Conservation (phyloP, 345 rosid species). For the Clarkia xantiana region DNA sequence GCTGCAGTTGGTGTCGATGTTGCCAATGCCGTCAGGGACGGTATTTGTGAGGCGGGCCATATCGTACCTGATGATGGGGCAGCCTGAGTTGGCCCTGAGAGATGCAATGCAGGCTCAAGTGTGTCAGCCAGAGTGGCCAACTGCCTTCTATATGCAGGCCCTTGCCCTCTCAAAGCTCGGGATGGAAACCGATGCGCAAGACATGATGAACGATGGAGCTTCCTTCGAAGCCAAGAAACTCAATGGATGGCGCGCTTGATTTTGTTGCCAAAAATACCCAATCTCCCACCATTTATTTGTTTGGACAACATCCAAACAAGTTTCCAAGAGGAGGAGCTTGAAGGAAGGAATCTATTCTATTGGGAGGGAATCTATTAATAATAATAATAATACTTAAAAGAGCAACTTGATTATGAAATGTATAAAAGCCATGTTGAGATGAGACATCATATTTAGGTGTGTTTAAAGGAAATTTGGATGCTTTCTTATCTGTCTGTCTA, state of each 20-base stretch:
- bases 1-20: conserved; percentile 63
- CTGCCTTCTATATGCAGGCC: conserved; percentile 94
- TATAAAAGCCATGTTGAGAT: no score
- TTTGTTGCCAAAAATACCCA: neutral
- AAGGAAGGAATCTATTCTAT: no score
- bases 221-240: conserved; percentile 76
- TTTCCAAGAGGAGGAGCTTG: neutral
- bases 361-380: no score
- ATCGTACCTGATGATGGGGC: conserved; percentile 68
- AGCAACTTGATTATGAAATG: no score
- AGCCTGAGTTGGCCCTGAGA: conserved; percentile 81
- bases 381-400: no score
- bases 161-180: conserved; percentile 91
- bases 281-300: neutral
- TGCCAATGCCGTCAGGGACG: conserved; percentile 84
- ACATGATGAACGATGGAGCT: conserved; percentile 94
- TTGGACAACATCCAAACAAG: neutral
- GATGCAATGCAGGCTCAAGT: conserved; percentile 99
- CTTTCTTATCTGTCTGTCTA: no score
- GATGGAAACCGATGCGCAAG: conserved; percentile 94
- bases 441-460: no score
- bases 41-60: conserved; percentile 56
- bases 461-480: no score
- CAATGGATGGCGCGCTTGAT: conserved; percentile 52
- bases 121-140: conserved; percentile 90